These are phyloP conservation scores for Aphanomyces astaci DNA, from an alignment of 352 stramenopile genomes.

Conservation along the genomic window DNA sequence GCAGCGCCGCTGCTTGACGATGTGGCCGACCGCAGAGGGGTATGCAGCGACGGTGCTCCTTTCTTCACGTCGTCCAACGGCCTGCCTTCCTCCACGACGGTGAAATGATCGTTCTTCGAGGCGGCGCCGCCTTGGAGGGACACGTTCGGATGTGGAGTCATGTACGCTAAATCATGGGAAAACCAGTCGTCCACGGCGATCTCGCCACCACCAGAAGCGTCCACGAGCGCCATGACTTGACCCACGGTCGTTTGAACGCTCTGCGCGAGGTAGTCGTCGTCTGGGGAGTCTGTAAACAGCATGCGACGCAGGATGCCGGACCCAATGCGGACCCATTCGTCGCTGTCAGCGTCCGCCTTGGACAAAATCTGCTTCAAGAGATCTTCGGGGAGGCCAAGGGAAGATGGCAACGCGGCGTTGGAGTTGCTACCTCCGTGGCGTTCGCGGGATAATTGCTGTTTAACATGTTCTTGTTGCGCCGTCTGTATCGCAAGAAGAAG, in stretches of 20 bases:
- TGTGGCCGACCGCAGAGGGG: neutral
- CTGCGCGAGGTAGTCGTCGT: conserved; percentile 9
- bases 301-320: conserved; percentile 14
- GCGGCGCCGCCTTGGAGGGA: neutral
- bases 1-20: neutral
- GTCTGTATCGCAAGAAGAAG: conserved; percentile 17
- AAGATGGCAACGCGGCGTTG: neutral
- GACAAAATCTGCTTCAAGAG: conserved; percentile 18
- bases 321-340: conserved; percentile 21
- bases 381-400: neutral
- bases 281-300: neutral
- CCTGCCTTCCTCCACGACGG: conserved; percentile 15
- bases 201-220: neutral
- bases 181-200: conserved; percentile 21
- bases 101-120: conserved; percentile 13
- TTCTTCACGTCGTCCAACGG: neutral
- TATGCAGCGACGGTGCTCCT: neutral
- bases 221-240: conserved; percentile 9
- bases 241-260: conserved; percentile 7
- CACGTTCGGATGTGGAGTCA: conserved; percentile 15
- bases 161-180: conserved; percentile 20
- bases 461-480: conserved; percentile 16
- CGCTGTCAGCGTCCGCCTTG: conserved; percentile 2
- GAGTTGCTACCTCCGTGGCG: neutral
- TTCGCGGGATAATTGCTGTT: conserved; percentile 18